These are phyloP conservation scores for Epichloe bromicola DNA, from an alignment of 2,329 filamentous ascomycete species.

Conservation along the genomic window DNA sequence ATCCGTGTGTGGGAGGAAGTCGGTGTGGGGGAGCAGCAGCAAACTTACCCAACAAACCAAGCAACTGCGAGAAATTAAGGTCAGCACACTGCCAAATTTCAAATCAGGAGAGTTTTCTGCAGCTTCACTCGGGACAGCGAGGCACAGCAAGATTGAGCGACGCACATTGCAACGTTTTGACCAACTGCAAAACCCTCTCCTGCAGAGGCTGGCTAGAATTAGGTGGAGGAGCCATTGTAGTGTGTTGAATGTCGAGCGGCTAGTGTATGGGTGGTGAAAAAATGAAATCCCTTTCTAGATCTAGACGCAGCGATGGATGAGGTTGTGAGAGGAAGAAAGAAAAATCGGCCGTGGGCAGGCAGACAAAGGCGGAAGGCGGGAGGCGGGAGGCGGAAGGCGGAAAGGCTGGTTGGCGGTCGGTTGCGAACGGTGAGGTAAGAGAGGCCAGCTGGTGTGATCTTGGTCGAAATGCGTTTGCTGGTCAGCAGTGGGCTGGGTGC, in stretches of 20 bases:
- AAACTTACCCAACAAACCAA: slow-evolving; percentile 69
- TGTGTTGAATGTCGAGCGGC: neutral
- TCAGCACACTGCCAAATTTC: slow-evolving; percentile 18
- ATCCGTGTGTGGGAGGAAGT: neutral
- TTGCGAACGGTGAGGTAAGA: slow-evolving; percentile 3
- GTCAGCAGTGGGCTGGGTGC: neutral
- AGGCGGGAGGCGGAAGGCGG: neutral
- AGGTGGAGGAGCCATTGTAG: slow-evolving; percentile 48
- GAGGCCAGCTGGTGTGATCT: neutral
- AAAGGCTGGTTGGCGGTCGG: neutral
- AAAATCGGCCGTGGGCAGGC: neutral
- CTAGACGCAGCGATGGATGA: neutral
- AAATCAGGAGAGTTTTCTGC: neutral
- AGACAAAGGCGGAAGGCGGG: neutral
- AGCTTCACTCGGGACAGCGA: neutral
- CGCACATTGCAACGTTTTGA: slow-evolving; percentile 84
- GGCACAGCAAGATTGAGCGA: slow-evolving; percentile 16
- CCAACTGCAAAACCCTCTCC: slow-evolving; percentile 65
- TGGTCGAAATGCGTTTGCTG: neutral
- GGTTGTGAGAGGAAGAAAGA: neutral
- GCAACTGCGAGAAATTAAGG: slow-evolving; percentile 39
- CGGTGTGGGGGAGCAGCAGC: slow-evolving; percentile 10
- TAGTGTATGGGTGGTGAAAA: neutral
- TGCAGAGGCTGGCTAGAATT: slow-evolving; percentile 54
- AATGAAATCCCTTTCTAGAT: neutral